Percentiles rank a stretch among this genome's conserved stretches.
These are phyloP conservation scores for Podaxis sp. DNA, from an alignment of 768 basidiomycete species.

Conservation along the genomic window DNA sequence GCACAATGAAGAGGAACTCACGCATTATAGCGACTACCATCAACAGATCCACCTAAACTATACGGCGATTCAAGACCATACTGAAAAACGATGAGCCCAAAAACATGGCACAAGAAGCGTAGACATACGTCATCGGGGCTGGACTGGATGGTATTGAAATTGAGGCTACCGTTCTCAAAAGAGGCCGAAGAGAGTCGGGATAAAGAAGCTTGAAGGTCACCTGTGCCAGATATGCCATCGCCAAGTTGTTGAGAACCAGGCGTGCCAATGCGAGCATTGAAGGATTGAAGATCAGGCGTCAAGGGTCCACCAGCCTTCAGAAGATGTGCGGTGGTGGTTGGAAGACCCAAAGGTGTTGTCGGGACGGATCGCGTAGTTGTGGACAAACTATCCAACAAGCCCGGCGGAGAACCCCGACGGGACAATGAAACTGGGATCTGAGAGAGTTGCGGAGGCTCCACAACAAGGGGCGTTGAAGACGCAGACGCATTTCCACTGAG, in stretches of 20 bases:
- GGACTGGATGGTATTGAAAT: slow-evolving; percentile 54
- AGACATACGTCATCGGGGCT: slow-evolving; percentile 56
- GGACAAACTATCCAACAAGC: slow-evolving; percentile 58
- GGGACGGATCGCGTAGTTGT: slow-evolving; percentile 77
- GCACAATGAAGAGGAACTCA: slow-evolving; percentile 55
- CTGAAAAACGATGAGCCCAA: slow-evolving; percentile 32
- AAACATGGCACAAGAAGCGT: slow-evolving; percentile 9
- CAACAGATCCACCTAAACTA: slow-evolving; percentile 47
- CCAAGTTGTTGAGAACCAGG: slow-evolving; percentile 46
- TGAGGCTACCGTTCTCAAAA: slow-evolving; percentile 55
- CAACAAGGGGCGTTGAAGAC: slow-evolving; percentile 59
- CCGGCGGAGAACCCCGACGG: slow-evolving; percentile 74
- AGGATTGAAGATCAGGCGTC: slow-evolving; percentile 54
- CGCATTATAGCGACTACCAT: slow-evolving; percentile 51
- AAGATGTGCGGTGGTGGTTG: slow-evolving; percentile 47
- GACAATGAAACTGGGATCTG: slow-evolving; percentile 59
- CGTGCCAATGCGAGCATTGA: slow-evolving; percentile 64
- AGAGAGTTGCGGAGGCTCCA: slow-evolving; percentile 47
- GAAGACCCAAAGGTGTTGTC: slow-evolving; percentile 71
- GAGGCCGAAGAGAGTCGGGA: slow-evolving; percentile 62
- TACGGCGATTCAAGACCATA: slow-evolving; percentile 62
- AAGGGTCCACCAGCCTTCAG: slow-evolving; percentile 70
- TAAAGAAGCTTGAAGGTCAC: slow-evolving; percentile 70
- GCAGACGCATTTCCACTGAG: slow-evolving; percentile 51
- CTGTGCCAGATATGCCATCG: slow-evolving; percentile 48